Evolutionary conservation across 164 flowering plant genomes (phyloP).

Genomic region (Buxus sempervirens): DNA sequence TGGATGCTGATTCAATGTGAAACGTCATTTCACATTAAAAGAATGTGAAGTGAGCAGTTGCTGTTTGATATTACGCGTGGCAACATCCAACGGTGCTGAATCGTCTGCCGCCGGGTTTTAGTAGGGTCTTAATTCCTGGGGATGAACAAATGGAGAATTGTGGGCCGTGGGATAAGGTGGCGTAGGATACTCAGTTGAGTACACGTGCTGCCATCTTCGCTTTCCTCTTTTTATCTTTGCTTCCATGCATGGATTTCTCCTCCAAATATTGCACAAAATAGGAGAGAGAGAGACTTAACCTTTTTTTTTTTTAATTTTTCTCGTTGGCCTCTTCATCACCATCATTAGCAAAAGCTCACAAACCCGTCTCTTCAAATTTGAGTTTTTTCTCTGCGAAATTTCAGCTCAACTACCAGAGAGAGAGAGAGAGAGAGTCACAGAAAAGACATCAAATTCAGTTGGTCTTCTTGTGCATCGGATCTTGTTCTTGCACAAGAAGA

Average conservation of each 20-base stretch:
- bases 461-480: conserved; percentile 20
- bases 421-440: conserved; percentile 10
- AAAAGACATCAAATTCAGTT: conserved; percentile 4
- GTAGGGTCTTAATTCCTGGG: conserved; percentile 20
- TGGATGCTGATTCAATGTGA: too few species aligned
- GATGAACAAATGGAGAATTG: conserved; percentile 24
- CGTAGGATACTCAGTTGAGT: conserved; percentile 53
- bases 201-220: conserved; percentile 56
- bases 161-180: conserved; percentile 40
- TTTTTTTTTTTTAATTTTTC: conserved; percentile 20
- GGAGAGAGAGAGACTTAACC: conserved; percentile 18
- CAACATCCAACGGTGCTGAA: too few species aligned
- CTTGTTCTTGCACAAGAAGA: conserved; percentile 23
- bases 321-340: conserved; percentile 30
- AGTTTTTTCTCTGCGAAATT: conserved; percentile 20
- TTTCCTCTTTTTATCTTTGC: conserved; percentile 49
- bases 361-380: conserved; percentile 22
- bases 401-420: conserved; percentile 32
- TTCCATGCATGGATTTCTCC: conserved; percentile 92
- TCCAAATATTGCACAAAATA: conserved; percentile 39
- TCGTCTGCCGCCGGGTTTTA: too few species aligned
- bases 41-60: too few species aligned
- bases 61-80: too few species aligned
- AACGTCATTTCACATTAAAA: too few species aligned
- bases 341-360: conserved; percentile 35